phyloP scores from a whole-genome alignment of 2,329 filamentous ascomycete genomes.

The Fusarium udum region DNA sequence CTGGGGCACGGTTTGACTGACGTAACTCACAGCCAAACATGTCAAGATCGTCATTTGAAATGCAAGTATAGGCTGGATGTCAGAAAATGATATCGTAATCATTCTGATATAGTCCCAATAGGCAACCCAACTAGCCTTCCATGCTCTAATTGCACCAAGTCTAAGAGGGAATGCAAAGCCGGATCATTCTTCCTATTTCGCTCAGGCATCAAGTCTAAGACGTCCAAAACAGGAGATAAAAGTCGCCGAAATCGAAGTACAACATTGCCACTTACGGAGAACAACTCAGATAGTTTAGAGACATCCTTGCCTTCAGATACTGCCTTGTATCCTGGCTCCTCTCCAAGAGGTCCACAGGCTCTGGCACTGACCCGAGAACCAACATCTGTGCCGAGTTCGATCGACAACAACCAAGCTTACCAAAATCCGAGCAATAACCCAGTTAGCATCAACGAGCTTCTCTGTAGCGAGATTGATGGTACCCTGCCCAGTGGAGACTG shows the following conservation, averaged over 20 bases:
- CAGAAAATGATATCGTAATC: rapidly evolving
- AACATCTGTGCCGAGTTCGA: not conserved
- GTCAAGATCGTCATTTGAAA: not conserved
- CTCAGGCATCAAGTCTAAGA: not conserved
- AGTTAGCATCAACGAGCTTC: not conserved
- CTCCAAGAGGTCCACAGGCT: not conserved
- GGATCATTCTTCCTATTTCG: not conserved
- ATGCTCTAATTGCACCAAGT: not conserved
- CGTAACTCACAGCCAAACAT: not conserved
- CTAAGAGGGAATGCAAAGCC: not conserved
- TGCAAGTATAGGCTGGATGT: not conserved
- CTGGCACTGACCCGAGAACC: too few species aligned
- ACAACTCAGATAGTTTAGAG: not conserved
- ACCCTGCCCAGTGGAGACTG: not conserved
- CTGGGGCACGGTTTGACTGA: not conserved
- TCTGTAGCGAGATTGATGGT: not conserved
- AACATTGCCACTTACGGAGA: rapidly evolving
- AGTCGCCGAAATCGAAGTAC: too few species aligned
- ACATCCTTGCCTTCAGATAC: too few species aligned
- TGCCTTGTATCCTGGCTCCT: not conserved
- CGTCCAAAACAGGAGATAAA: not conserved
- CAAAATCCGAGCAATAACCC: not conserved
- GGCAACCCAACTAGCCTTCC: not conserved
- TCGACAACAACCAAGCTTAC: not conserved
- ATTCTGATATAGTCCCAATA: not conserved